Evolutionary conservation across 2,329 filamentous ascomycete species (phyloP), one percentile per base, ranked within the genome.

Genomic region (Fusarium virguliforme): DNA sequence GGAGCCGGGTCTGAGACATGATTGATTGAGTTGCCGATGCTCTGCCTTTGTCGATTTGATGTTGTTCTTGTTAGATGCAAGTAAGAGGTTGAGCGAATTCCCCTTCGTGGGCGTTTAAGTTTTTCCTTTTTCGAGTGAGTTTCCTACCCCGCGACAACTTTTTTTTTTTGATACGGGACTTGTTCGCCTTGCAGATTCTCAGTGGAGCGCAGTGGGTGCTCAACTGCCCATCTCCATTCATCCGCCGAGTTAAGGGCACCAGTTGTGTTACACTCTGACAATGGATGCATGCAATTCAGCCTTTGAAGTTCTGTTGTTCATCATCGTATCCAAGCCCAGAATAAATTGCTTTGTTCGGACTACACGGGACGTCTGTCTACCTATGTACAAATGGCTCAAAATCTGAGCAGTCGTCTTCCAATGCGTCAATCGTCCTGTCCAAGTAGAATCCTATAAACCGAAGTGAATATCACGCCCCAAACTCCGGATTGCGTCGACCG

Each of bases 1-100:
- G 86, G 74, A 93, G 53, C 28, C 34, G 34, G 12, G 30, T 28
- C 85, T 59, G 62, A 87, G 88, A 75, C 83, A 85, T 38, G 64
- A 41, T 22, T 54, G 43, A 34, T 35, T 18, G 48, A 28, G 30
- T 58, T 13, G 30, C 22, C 9, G 10, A 35, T 50, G 43, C 6
- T 30, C 15, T 50, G 8, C 43, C 9, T 15, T 4, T 9, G 18
- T 30, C 15, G 26, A 50, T 24, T 50, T 30, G 43, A 30, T 50
- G 15, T 50, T 50, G 26, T 18, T n/a, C 15, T 50, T 50, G 26
- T n/a, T 5, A 50, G 28, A 50, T 18, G n/a, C 30, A 26, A 50
- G 43, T 30, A 26, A 43, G 5, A 50, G 26, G 26, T 10, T 30
- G 43, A 30, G 43, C 15, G 43, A 50, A 28, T 37, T 40, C 32